Evolutionary conservation across 169 alveolate species (phyloP).

Genomic region (Plasmodium cynomolgi): DNA sequence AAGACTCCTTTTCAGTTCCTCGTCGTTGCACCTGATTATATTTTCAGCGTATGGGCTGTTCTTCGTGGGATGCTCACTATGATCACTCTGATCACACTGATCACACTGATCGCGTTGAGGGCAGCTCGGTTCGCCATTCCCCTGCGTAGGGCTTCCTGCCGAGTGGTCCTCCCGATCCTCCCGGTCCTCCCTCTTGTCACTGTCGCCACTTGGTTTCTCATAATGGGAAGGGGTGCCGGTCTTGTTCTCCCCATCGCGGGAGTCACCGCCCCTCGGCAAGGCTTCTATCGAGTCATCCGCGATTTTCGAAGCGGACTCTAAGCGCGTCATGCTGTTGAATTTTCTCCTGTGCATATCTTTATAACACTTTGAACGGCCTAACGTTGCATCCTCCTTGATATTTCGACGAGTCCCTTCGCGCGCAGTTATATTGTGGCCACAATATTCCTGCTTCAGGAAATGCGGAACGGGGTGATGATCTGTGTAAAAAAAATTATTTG

Average conservation of each 20-base stretch:
- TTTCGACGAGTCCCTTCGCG: constrained; percentile 1
- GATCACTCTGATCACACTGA: background rate
- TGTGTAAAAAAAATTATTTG: constrained; percentile 4
- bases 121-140: background rate
- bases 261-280: background rate
- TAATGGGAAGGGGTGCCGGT: background rate
- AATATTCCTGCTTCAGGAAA: background rate
- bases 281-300: background rate
- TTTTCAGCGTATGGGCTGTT: constrained; percentile 1
- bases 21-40: constrained; percentile 61
- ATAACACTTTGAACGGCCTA: background rate
- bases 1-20: constrained; percentile 25
- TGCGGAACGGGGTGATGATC: background rate
- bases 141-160: background rate
- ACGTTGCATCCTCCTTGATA: constrained; percentile 3
- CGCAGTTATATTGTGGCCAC: background rate
- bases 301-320: background rate
- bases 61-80: background rate
- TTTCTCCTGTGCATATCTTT: constrained; percentile 1
- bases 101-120: background rate
- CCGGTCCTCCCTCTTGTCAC: background rate
- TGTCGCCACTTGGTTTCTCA: background rate
- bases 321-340: background rate
- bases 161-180: background rate
- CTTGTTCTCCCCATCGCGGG: background rate